Evolutionary conservation across 176 grass and related monocot species (phyloP), one percentile per base, ranked within the genome.

Genomic region (Ananas comosus): DNA sequence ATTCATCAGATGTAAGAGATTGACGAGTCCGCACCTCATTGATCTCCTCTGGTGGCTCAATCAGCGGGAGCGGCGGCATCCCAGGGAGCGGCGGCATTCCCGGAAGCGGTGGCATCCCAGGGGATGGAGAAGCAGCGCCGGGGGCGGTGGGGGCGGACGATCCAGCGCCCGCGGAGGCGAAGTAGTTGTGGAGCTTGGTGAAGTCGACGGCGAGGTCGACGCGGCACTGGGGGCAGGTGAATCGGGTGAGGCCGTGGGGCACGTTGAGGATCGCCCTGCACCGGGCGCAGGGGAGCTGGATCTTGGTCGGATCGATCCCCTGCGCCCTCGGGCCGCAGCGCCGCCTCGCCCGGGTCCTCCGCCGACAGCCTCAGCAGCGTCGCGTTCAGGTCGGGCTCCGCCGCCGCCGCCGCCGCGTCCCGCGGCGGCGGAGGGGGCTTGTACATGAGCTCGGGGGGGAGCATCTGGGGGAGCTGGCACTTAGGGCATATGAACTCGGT

Each of bases 231-330:
- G 94, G 94, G 58, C 94, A 99, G 77, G 74, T 74, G 70, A 99
- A 99, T 70, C 87, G 79, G 14, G 84, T 48, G 23, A 99, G 86
- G 56, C 94, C 94, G 51, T 90, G 82, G 47, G 94, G 94, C 61
- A 99, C 94, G 73, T 93, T 99, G 53, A 99, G 82, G 27, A 92
- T 79, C 8, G 85, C 85, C 80, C 88, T 87, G 87, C 89, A 99
- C 65, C 72, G 73, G 53, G 67, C 78, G 65, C 91, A 95, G 16
- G 89, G 82, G 25, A 92, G 85, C 82, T 92, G 89, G 80, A 92
- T 79, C 69, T 92, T 92, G 22, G 85, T 88, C 27, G 84, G 88
- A 82, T 91, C 88, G 61, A 91, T 83, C 11, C 88, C 88, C 48
- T 81, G 74, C 16, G 80, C 81, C 61, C 71, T 77, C 28, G 78